These are phyloP conservation scores for Citrullus colocynthis DNA, from an alignment of 306 rosid genomes.

Conservation along the genomic window DNA sequence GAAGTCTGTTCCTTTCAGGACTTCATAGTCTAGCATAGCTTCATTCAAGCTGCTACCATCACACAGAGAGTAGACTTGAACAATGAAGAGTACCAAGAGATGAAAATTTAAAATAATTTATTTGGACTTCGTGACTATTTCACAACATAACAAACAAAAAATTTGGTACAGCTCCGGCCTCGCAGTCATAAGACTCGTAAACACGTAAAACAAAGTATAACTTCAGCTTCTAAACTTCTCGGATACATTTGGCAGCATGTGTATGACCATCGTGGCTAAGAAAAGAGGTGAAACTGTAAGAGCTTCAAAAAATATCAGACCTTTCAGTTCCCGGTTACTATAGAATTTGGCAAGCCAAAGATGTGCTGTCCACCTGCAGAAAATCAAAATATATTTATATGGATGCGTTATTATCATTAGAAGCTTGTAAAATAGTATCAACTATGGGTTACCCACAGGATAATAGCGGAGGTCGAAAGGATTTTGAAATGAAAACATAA, in stretches of 20 bases:
- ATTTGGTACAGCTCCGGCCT: not conserved
- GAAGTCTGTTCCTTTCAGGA: not conserved
- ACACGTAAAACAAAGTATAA: not conserved
- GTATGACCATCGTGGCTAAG: not conserved
- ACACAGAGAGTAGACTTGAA: not conserved
- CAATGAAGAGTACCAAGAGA: not conserved
- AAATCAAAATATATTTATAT: not conserved
- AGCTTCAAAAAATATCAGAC: conserved; percentile 1
- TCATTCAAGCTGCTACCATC: not conserved
- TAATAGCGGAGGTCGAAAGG: no score
- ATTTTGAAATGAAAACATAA: not conserved
- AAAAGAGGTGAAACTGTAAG: not conserved
- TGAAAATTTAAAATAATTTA: not conserved
- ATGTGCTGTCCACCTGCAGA: not conserved
- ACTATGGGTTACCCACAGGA: not conserved
- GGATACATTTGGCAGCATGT: not conserved
- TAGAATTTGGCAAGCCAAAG: not conserved
- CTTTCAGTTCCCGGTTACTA: not conserved
- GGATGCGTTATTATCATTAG: not conserved
- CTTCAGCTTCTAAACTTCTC: not conserved
- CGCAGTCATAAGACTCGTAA: not conserved
- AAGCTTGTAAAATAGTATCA: not conserved
- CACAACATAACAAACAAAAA: not conserved
- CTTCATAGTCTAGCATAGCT: not conserved
- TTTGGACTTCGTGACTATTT: not conserved